Evolutionary conservation across 2,329 filamentous ascomycete genomes (phyloP), one percentile per base, ranked within the genome.

Genomic region (Lanzia echinophila): DNA sequence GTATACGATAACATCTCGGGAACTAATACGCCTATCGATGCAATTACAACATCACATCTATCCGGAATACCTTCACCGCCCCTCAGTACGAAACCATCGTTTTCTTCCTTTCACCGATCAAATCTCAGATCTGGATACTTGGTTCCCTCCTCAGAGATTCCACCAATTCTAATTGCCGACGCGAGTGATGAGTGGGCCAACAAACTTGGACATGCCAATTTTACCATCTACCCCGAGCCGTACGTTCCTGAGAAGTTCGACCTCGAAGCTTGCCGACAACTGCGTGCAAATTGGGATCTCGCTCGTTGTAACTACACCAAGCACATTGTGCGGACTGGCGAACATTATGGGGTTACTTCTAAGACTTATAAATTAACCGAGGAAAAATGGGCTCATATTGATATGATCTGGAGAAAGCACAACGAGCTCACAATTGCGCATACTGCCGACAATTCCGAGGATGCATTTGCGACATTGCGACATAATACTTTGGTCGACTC

Each of bases 151-250:
- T 68, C 72, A 3, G 79, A 83, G 24, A 80, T 87, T 36, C 81
- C 84, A 3, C 78, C 81, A 4, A 82, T 90, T 58, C 73, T 84
- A 6, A 82, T 90, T 60, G 75, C 84, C 32, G 82, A 87, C 53
- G 81, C 83, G 6, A 77, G 84, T 47, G 90, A 95, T 67, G 83
- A 86, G 61, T 96, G 92, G 92, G 86, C 88, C 1, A 82, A 86
- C 65, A 83, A 83, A 54, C 81, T 97, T 13, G 92, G 92, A 28
- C 91, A 97, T 68, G 91, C 91, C 60, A 96, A 97, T 73, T 96
- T 95, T 69, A 91, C 82, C 63, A 95, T 97, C 62, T 74, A 81
- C 20, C 91, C 91, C 0, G 81, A 85, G 67, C 92, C 91, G 0
- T 96, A 96, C 65, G 70, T 81, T 8, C 86, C 89, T 0, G 78